Evolutionary conservation across 2,329 filamentous ascomycete species (phyloP).

Genomic region (Diaporthe citriasiana): DNA sequence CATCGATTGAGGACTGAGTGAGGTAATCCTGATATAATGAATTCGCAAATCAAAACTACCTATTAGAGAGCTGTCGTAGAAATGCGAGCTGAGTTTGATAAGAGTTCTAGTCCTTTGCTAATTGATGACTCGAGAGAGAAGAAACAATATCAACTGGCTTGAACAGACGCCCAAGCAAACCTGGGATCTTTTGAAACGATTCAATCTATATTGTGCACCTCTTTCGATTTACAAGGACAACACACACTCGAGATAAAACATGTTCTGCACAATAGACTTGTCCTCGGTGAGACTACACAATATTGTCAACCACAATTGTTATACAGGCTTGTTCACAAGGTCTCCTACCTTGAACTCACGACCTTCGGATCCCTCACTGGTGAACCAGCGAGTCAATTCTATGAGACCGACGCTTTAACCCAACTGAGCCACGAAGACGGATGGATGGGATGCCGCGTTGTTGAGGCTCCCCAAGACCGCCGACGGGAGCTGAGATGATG

Average conservation of each 20-base stretch:
- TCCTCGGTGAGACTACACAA: slow-evolving; percentile 55
- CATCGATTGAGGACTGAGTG: background rate
- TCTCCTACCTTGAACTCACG: slow-evolving; percentile 56
- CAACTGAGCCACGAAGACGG: slow-evolving; percentile 55
- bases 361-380: slow-evolving; percentile 52
- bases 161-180: no score
- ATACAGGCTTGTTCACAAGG: background rate
- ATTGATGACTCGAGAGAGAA: background rate
- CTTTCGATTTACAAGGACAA: background rate
- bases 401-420: slow-evolving; percentile 57
- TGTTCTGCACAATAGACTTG: slow-evolving; percentile 41
- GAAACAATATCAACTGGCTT: no score
- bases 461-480: background rate
- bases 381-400: slow-evolving; percentile 41
- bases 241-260: background rate
- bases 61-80: background rate
- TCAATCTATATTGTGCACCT: background rate
- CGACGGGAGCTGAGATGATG: background rate
- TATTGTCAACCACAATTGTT: background rate
- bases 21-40: background rate
- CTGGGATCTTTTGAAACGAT: no score
- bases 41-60: background rate
- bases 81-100: background rate
- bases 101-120: background rate
- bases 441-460: background rate